phyloP scores from a whole-genome alignment of 116 monocot species.

The Cymodocea nodosa region DNA sequence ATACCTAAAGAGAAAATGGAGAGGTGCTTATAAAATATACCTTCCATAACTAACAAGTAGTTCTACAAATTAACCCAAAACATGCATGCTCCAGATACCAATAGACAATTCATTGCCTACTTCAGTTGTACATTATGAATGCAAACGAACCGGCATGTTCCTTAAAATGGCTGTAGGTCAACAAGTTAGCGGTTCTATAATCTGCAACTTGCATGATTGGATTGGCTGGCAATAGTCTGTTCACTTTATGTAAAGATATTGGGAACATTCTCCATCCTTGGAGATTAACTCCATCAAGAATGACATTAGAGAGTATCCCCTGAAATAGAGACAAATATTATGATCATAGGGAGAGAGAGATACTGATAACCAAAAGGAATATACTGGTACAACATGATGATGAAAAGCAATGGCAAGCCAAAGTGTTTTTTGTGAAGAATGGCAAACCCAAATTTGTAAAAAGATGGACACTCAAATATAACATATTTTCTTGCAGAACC shows the following conservation, averaged over 20 bases:
- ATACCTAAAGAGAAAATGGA: slow-evolving; percentile 18
- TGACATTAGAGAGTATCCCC: slow-evolving; percentile 86
- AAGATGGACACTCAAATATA: no score
- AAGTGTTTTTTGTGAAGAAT: no score
- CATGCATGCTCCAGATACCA: not conserved
- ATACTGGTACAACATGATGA: no score
- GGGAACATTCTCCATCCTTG: slow-evolving; percentile 62
- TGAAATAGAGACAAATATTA: slow-evolving; percentile 18
- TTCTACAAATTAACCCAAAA: not conserved
- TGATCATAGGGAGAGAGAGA: not conserved
- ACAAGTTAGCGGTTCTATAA: slow-evolving; percentile 15
- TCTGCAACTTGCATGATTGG: slow-evolving; percentile 31
- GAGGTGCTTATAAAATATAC: not conserved
- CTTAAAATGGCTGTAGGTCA: slow-evolving; percentile 4
- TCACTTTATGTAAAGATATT: slow-evolving; percentile 40
- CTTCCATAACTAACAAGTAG: no score
- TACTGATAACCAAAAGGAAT: no score
- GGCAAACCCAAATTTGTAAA: no score
- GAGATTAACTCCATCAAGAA: slow-evolving; percentile 38
- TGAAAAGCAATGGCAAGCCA: no score
- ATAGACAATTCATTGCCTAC: not conserved
- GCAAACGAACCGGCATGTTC: slow-evolving; percentile 11
- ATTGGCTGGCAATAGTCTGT: slow-evolving; percentile 26
- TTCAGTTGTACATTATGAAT: not conserved
- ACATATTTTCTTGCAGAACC: no score